phyloP scores from a whole-genome alignment of 441 rosid species.

The Croton setiger region DNA sequence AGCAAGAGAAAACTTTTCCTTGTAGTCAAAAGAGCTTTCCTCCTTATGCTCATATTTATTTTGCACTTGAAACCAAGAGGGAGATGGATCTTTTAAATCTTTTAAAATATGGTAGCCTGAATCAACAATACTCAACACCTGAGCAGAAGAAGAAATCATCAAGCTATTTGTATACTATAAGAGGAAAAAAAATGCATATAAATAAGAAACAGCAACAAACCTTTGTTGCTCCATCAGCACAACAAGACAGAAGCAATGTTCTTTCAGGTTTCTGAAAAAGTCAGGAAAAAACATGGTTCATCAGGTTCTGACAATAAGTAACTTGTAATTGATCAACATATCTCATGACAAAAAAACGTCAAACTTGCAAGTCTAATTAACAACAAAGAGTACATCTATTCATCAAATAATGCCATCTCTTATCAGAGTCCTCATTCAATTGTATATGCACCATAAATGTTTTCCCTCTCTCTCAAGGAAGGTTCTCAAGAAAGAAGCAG shows the following conservation, averaged over 20 bases:
- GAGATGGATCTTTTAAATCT: slow-evolving; percentile 39
- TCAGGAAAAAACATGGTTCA: slow-evolving; percentile 4
- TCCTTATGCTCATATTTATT: slow-evolving; percentile 52
- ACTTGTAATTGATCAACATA: neutral
- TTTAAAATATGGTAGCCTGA: slow-evolving; percentile 69
- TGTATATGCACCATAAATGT: too few species aligned
- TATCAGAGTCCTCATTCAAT: too few species aligned
- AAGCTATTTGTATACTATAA: slow-evolving; percentile 17
- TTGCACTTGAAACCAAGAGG: slow-evolving; percentile 36
- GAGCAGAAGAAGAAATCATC: slow-evolving; percentile 30
- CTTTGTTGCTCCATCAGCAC: slow-evolving; percentile 94
- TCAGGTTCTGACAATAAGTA: neutral
- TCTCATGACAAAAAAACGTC: neutral
- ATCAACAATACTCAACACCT: slow-evolving; percentile 87
- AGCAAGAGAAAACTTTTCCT: slow-evolving; percentile 61
- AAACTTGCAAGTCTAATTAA: slow-evolving; percentile 6
- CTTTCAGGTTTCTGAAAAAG: slow-evolving; percentile 83
- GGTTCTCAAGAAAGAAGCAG: too few species aligned
- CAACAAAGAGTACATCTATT: neutral
- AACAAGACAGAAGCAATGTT: slow-evolving; percentile 61
- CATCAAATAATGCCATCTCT: too few species aligned
- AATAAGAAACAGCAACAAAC: slow-evolving; percentile 36
- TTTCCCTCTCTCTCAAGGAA: too few species aligned
- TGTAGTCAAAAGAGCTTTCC: slow-evolving; percentile 48
- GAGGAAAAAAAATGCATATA: slow-evolving; percentile 17